phyloP scores from a whole-genome alignment of 371 early-diverging fungal species.

The Mortierella sp. region DNA sequence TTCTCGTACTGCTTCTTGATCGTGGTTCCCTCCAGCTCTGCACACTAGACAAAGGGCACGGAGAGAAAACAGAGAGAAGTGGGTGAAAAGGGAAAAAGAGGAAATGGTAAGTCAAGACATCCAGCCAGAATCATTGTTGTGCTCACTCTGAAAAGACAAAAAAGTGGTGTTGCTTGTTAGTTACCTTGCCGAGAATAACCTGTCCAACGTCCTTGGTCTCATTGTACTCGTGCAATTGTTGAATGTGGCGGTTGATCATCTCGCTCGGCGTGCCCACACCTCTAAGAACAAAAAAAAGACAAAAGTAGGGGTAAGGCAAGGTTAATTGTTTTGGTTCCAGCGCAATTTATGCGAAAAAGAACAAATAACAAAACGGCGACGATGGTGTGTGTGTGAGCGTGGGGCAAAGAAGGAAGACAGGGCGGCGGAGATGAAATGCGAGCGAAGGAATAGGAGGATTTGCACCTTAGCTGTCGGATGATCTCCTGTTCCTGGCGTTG shows the following conservation, averaged over 20 bases:
- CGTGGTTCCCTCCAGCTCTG: constrained; percentile 54
- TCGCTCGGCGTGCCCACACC: constrained; percentile 48
- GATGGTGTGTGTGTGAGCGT: not conserved
- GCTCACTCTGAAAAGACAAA: not conserved
- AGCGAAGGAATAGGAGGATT: not conserved
- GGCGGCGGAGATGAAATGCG: too few species aligned
- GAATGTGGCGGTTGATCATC: constrained; percentile 41
- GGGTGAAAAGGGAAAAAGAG: not conserved
- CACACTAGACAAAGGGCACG: constrained; percentile 20
- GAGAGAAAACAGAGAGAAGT: not conserved
- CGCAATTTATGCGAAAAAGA: too few species aligned
- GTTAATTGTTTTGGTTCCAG: too few species aligned
- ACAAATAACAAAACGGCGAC: too few species aligned
- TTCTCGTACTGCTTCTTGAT: constrained; percentile 53
- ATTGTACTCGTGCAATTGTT: constrained; percentile 50
- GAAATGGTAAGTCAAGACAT: not conserved
- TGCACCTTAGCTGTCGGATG: constrained; percentile 32
- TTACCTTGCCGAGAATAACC: constrained; percentile 57
- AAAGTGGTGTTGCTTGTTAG: too few species aligned
- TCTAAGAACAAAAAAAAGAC: constrained; percentile 12
- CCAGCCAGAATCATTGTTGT: not conserved
- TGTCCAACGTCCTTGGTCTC: constrained; percentile 57
- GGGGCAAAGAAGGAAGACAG: not conserved
- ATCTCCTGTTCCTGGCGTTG: constrained; percentile 44
- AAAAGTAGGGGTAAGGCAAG: too few species aligned